Evolutionary conservation across 2,329 filamentous ascomycete genomes (phyloP).

Genomic region (Aspergillus arachidicola): DNA sequence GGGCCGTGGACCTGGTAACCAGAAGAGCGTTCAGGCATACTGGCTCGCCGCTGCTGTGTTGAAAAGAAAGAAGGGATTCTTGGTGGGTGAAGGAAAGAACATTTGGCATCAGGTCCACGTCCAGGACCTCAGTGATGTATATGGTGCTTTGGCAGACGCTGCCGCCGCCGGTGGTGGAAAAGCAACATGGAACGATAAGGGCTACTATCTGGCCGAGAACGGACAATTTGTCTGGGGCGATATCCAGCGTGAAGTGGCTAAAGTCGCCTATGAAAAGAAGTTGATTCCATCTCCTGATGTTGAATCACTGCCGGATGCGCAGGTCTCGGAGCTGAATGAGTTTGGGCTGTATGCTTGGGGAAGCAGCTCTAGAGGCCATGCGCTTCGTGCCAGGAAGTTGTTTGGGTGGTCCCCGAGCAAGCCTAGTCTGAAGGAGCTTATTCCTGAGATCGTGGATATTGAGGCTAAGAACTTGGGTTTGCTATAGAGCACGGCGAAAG

Average conservation of each 20-base stretch:
- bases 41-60: constrained; percentile 41
- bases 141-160: constrained; percentile 40
- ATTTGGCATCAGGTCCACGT: constrained; percentile 46
- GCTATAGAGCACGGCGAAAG: constrained; percentile 12
- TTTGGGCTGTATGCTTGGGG: constrained; percentile 41
- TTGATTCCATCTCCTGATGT: constrained; percentile 49
- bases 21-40: constrained; percentile 46
- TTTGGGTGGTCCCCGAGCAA: constrained; percentile 44
- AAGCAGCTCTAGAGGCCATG: constrained; percentile 39
- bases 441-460: constrained; percentile 56
- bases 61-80: constrained; percentile 40
- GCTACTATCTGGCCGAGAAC: constrained; percentile 54
- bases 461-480: constrained; percentile 48
- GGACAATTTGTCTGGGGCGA: constrained; percentile 46
- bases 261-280: constrained; percentile 57
- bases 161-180: constrained; percentile 42
- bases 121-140: constrained; percentile 44
- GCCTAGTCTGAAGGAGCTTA: constrained; percentile 54
- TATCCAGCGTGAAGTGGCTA: constrained; percentile 38
- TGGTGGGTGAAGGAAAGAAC: constrained; percentile 44
- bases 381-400: constrained; percentile 40
- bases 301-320: constrained; percentile 34
- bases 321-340: constrained; percentile 47
- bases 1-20: constrained; percentile 40
- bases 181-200: constrained; percentile 46